These are phyloP conservation scores for Zoysia pacifica DNA, from an alignment of 176 grass and related monocot genomes.

Conservation along the genomic window DNA sequence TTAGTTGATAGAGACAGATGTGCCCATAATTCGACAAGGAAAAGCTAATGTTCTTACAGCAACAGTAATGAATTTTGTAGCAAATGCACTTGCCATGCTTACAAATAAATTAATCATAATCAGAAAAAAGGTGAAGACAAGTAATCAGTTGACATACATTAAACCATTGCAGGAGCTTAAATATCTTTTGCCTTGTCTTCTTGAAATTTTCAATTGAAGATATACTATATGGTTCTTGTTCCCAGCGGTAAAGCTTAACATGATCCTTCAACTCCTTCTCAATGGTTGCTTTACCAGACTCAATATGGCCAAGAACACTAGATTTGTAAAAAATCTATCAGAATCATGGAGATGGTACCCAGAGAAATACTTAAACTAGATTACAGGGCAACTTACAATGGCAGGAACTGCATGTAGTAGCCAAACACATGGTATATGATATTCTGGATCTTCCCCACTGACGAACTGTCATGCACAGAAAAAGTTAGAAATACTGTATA, in stretches of 20 bases:
- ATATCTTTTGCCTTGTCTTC: slow-evolving; percentile 67
- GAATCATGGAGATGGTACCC: slow-evolving; percentile 25
- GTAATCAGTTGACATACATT: slow-evolving; percentile 64
- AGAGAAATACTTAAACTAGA: slow-evolving; percentile 35
- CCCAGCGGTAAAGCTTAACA: slow-evolving; percentile 84
- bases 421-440: slow-evolving; percentile 94
- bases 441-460: slow-evolving; percentile 53
- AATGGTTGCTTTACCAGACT: slow-evolving; percentile 54
- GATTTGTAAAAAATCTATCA: slow-evolving; percentile 36
- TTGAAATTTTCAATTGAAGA: slow-evolving; percentile 83
- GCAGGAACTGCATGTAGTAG: slow-evolving; percentile 85
- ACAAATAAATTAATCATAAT: slow-evolving; percentile 19
- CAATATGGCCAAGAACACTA: slow-evolving; percentile 71
- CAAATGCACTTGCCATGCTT: neutral
- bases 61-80: neutral
- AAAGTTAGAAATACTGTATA: slow-evolving; percentile 21
- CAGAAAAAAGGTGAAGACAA: neutral
- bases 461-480: slow-evolving; percentile 44
- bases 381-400: slow-evolving; percentile 57
- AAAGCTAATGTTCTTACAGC: neutral
- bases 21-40: neutral
- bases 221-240: slow-evolving; percentile 60
- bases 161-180: slow-evolving; percentile 67
- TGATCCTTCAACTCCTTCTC: slow-evolving; percentile 81
- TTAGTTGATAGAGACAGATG: neutral